These are phyloP conservation scores for Scedosporium boydii DNA, from an alignment of 2,329 filamentous ascomycete genomes.

Conservation along the genomic window DNA sequence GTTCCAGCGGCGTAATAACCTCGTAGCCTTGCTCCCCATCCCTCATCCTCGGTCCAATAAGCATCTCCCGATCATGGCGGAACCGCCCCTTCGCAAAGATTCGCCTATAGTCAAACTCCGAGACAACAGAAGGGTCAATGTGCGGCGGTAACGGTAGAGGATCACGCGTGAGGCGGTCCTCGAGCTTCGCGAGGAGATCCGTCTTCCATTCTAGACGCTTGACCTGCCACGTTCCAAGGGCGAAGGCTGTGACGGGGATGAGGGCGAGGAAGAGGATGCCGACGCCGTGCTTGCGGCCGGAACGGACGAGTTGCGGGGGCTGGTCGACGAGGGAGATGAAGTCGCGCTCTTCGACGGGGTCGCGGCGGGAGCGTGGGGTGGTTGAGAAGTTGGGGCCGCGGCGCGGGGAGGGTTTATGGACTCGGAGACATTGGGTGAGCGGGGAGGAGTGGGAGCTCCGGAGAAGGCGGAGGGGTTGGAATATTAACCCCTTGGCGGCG, in stretches of 20 bases:
- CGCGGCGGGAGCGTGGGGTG: conserved; percentile 8
- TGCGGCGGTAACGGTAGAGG: conserved; percentile 78
- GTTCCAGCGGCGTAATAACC: conserved; percentile 83
- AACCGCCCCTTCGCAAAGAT: conserved; percentile 67
- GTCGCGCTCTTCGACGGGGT: conserved; percentile 57
- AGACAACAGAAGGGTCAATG: conserved; percentile 70
- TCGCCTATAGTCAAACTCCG: conserved; percentile 85
- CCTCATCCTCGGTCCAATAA: conserved; percentile 80
- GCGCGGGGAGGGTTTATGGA: background rate
- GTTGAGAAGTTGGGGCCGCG: conserved; percentile 1
- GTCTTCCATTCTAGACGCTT: conserved; percentile 91
- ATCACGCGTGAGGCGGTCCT: conserved; percentile 79
- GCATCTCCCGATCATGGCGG: conserved; percentile 89
- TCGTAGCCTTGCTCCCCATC: conserved; percentile 87
- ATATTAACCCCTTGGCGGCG: background rate
- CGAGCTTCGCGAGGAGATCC: conserved; percentile 79
- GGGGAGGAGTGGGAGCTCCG: background rate
- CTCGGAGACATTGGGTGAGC: background rate
- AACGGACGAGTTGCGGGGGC: conserved; percentile 69
- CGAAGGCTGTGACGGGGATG: conserved; percentile 86
- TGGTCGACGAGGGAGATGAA: conserved; percentile 80
- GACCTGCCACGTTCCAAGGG: conserved; percentile 90
- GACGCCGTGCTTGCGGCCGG: conserved; percentile 63
- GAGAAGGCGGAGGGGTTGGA: background rate
- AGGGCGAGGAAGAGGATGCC: conserved; percentile 74